Conservation (phyloP, 2,329 filamentous ascomycete genomes). For the Hymenoscyphus occultus region DNA sequence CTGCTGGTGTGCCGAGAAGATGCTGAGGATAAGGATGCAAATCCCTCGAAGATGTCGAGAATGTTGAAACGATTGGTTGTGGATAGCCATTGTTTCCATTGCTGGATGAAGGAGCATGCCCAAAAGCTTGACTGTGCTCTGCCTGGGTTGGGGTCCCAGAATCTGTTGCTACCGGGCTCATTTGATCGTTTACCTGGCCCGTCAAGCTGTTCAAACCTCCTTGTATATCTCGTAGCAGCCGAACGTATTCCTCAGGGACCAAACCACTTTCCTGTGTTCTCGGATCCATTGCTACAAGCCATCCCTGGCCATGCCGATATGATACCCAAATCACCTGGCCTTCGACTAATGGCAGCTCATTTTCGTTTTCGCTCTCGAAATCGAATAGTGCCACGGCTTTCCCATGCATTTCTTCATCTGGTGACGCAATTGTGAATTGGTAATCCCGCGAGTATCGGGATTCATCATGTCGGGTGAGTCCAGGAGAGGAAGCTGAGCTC, state of each 20-base stretch:
- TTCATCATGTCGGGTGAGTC: slow-evolving; percentile 60
- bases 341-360: slow-evolving; percentile 87
- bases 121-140: slow-evolving; percentile 49
- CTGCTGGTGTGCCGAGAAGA: slow-evolving; percentile 58
- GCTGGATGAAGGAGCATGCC: slow-evolving; percentile 45
- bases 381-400: slow-evolving; percentile 95
- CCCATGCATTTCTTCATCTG: slow-evolving; percentile 96
- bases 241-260: slow-evolving; percentile 94
- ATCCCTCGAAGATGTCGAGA: slow-evolving; percentile 69
- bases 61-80: slow-evolving; percentile 65
- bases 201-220: slow-evolving; percentile 76
- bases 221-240: slow-evolving; percentile 87
- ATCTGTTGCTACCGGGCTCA: slow-evolving; percentile 52
- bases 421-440: slow-evolving; percentile 90
- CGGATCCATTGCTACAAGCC: slow-evolving; percentile 94
- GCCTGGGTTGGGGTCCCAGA: slow-evolving; percentile 60
- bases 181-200: slow-evolving; percentile 53
- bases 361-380: slow-evolving; percentile 93
- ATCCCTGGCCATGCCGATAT: slow-evolving; percentile 93
- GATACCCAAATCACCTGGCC: slow-evolving; percentile 96
- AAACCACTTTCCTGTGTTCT: slow-evolving; percentile 91
- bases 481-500: slow-evolving; percentile 57
- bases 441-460: slow-evolving; percentile 87
- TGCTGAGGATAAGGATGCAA: slow-evolving; percentile 66
- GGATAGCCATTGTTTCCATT: slow-evolving; percentile 59